Conservation (phyloP, 352 stramenopile genomes). For the Globisporangium paroecandrum region DNA sequence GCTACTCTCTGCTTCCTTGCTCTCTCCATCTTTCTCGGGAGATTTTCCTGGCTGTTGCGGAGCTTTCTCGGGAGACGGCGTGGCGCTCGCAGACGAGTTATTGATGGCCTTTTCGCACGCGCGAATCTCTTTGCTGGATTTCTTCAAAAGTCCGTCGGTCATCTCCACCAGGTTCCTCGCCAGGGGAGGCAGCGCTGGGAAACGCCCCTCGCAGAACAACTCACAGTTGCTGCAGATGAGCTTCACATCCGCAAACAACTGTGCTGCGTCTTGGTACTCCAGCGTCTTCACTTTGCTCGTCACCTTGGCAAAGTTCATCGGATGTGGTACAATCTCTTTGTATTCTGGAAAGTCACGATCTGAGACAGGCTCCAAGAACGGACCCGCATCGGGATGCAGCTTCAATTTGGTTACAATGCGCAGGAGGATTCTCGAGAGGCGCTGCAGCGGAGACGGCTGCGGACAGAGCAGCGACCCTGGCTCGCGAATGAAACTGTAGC, state of each 20-base stretch:
- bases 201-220: constrained; percentile 77
- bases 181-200: constrained; percentile 70
- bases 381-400: constrained; percentile 51
- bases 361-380: constrained; percentile 79
- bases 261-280: constrained; percentile 46
- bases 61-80: constrained; percentile 15
- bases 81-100: constrained; percentile 1
- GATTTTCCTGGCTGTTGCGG: neutral
- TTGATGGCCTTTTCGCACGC: constrained; percentile 39
- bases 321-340: constrained; percentile 74
- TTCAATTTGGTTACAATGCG: constrained; percentile 64
- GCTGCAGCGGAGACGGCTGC: constrained; percentile 54
- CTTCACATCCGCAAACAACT: constrained; percentile 66
- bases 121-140: constrained; percentile 62
- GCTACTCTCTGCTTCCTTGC: constrained; percentile 13
- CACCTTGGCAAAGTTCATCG: constrained; percentile 72
- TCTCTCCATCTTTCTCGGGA: neutral
- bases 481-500: constrained; percentile 28
- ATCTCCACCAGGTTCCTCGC: constrained; percentile 68
- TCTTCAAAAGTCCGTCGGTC: constrained; percentile 63
- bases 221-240: constrained; percentile 77
- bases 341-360: constrained; percentile 81
- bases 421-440: constrained; percentile 57
- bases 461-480: constrained; percentile 49
- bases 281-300: constrained; percentile 46